Base-by-base conservation (phyloP, 192 early-diverging fungal species). In the Gigaspora rosea region DNA sequence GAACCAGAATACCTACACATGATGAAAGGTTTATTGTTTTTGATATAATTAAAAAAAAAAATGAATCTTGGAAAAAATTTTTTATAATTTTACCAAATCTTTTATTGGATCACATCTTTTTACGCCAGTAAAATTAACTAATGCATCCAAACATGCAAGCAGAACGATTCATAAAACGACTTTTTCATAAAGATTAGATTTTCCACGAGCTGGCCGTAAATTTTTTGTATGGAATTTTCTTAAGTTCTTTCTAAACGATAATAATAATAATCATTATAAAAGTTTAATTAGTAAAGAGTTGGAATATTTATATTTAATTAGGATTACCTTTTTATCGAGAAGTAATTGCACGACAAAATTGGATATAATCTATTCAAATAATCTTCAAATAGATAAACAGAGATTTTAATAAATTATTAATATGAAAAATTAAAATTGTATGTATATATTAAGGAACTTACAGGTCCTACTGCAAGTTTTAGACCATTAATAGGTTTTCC, bases 61-160 rank as follows among this genome's bases (percentile, higher is more conserved):
- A n/a, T n/a, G n/a, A n/a, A n/a, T n/a, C n/a, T n/a, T n/a, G n/a
- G n/a, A n/a, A n/a, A n/a, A n/a, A n/a, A n/a, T n/a, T n/a, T n/a
- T 48, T 65, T 66, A 58, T 16, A 54, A 59, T 20, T n/a, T n/a
- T 41, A 67, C 35, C 47, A 52, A 22, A 2, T 70, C 78, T 46
- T 57, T 56, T 20, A 56, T 59, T 16, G 67, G 63, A 36, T 12
- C 70, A 73, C 75, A 36, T 58, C 80, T 72, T 35, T 83, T 87
- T 49, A 59, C 59, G 2, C 80, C 78, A 7, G 85, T 81, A 47
- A 90, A 71, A 3, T 79, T 78, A 65, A 82, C 85, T 36, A 84
- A 64, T 0, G 86, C 80, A 79, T 94, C 93, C 46, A 94, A 76
- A 35, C 88, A 86, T 4, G 92, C 92, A 86, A 0, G 93, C 92